A percentile compares a stretch with the other conserved stretches of the same genome.
Conservation (phyloP, 1,284 basidiomycete species). For the Cutaneotrichosporon cyanovorans region DNA sequence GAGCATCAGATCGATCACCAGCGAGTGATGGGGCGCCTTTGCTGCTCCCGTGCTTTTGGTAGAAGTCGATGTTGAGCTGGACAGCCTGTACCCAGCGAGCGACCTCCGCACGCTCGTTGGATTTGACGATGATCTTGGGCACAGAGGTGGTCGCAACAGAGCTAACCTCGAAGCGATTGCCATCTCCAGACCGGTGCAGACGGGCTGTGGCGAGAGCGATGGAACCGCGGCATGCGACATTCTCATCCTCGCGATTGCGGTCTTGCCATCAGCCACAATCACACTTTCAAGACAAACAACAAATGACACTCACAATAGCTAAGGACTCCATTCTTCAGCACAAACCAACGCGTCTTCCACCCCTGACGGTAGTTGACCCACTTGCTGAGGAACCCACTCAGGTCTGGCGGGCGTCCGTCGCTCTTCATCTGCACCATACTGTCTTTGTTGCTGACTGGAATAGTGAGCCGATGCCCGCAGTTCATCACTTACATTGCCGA, state of each 20-base stretch:
- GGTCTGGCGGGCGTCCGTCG: conserved; percentile 52
- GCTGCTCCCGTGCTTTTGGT: conserved; percentile 22
- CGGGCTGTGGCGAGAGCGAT: conserved; percentile 78
- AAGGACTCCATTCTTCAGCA: conserved; percentile 74
- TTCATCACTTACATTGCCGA: conserved; percentile 59
- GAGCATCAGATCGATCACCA: conserved; percentile 6
- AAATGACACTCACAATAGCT: conserved; percentile 55
- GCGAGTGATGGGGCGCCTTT: neutral
- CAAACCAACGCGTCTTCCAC: conserved; percentile 90
- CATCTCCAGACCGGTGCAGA: conserved; percentile 50
- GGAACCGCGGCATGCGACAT: conserved; percentile 74
- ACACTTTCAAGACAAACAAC: too few species aligned
- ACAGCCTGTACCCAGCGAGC: conserved; percentile 78
- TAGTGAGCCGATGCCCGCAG: conserved; percentile 22
- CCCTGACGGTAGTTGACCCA: conserved; percentile 53
- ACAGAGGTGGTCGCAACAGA: conserved; percentile 48
- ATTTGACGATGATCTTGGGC: conserved; percentile 79
- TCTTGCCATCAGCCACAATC: conserved; percentile 34
- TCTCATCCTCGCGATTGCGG: conserved; percentile 85
- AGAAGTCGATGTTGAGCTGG: conserved; percentile 63
- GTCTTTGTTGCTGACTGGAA: conserved; percentile 70
- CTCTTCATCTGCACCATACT: conserved; percentile 40
- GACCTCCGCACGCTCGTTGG: conserved; percentile 81
- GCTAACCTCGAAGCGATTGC: conserved; percentile 72
- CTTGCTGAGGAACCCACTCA: conserved; percentile 57